Base-by-base conservation (phyloP, 1,139 yeast species). In the Nakaseomyces uthaithaninus region DNA sequence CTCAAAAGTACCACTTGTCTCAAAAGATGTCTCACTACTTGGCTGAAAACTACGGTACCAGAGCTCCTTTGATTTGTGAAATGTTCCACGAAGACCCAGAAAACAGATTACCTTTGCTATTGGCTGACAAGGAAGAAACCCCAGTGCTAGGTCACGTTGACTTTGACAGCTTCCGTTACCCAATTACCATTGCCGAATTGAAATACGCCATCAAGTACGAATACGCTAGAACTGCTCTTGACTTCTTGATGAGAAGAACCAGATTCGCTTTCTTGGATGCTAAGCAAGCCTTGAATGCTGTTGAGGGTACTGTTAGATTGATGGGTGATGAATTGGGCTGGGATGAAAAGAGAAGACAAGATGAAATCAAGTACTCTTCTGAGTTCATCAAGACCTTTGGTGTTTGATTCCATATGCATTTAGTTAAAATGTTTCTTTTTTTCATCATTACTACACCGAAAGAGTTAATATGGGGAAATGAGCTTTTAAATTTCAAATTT, bases 191-290 rank as follows among this genome's bases (percentile, higher is more conserved):
- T 59, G 97, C 94, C 41, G 97, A 89, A 67, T 74, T 89, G 64
- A 73, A 78, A 57, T 89, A 87, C 66, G 80, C 89, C 9, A 71
- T 87, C 55, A 68, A 77, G 50, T 75, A 85, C 65, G 97, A 89
- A 68, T 86, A 86, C 60, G 78, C 87, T 37, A 74, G 94, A 65
- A 83, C 91, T 10, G 94, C 95, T 39, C 66, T 81, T 44, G 97
- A 89, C 64, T 87, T 89, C 71, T 71, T 89, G 50, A 87, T 94
- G 43, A 81, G 97, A 69, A 81, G 97, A 71, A 81, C 94, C 42
- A 79, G 97, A 65, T 77, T 86, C 60, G 95, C 95, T 2, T 89
- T 87, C 69, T 71, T 89, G 60, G 89, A 89, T 65, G 86, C 94
- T 36, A 77, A 78, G 62, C 91, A 84, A 52, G 95, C 97, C 22